Conservation (phyloP, 148 eudicot genomes). For the Vaccinium corymbosum region DNA sequence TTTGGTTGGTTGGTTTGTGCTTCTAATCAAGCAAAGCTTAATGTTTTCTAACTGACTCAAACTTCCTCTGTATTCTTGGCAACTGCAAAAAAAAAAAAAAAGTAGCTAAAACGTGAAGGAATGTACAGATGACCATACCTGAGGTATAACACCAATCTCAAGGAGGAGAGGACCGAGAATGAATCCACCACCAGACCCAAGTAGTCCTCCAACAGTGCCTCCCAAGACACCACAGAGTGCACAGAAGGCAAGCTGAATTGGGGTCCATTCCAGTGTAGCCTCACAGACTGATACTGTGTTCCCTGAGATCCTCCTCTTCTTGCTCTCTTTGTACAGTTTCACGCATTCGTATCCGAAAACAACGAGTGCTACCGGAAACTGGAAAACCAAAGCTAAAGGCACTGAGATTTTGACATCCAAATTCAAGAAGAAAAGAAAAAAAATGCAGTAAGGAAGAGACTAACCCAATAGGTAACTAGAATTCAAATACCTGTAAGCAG, state of each 20-base stretch:
- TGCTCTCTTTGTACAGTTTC: slow-evolving; percentile 65
- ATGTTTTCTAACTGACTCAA: not conserved
- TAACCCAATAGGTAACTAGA: not conserved
- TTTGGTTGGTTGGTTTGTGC: not conserved
- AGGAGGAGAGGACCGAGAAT: slow-evolving; percentile 93
- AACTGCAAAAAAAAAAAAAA: not conserved
- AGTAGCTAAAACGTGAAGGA: not conserved
- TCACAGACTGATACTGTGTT: slow-evolving; percentile 68
- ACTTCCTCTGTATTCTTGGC: not conserved
- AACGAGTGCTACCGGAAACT: slow-evolving; percentile 76
- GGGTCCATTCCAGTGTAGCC: slow-evolving; percentile 82
- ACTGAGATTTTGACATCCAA: slow-evolving; percentile 1
- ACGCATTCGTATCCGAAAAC: slow-evolving; percentile 70
- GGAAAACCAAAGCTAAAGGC: slow-evolving; percentile 13
- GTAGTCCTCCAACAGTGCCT: slow-evolving; percentile 92
- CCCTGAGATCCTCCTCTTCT: slow-evolving; percentile 54
- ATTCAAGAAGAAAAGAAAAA: not conserved
- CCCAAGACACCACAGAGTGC: slow-evolving; percentile 86
- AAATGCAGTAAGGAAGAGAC: not conserved
- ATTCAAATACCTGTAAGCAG: slow-evolving; percentile 60
- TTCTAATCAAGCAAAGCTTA: not conserved
- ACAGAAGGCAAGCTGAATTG: slow-evolving; percentile 59
- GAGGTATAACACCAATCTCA: slow-evolving; percentile 97
- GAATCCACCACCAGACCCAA: slow-evolving; percentile 98
- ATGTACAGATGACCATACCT: slow-evolving; percentile 40